Base-by-base conservation (phyloP, 202 grass and related monocot genomes). In the Setaria italica region DNA sequence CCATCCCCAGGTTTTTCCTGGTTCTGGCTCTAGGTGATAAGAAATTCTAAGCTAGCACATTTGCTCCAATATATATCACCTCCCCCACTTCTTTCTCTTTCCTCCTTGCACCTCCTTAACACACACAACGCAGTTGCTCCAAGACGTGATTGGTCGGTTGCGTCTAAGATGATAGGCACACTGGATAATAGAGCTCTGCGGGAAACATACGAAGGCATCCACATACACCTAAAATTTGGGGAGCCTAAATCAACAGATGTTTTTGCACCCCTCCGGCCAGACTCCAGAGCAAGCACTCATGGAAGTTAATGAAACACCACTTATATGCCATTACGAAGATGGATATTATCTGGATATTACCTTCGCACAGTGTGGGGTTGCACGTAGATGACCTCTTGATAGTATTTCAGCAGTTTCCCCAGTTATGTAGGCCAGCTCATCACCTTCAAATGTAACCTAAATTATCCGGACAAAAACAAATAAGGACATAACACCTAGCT, bases 281-380 rank as follows among this genome's bases (percentile, higher is more conserved):
- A 7, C 19, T 17, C 25, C 25, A 25, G 39, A 41, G 39, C 56
- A 59, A 9, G 20, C 2, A 19, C 56, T 25, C 20, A n/a, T 2
- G 2, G 2, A n/a, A 59, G n/a, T 20, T 9, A 59, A 25, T 20
- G 9, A 25, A 59, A 59, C 1, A 6, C 56, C 56, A 1, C 9
- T 11, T 29, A 29, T 29, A 60, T 60, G 57, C 3, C n/a, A 60
- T 60, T 60, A 25, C n/a, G 3, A 60, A 60, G 57, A 21, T 60
- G n/a, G 9, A 60, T 11, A 21, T 13, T 29, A 10, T 13, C 63
- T 7, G 9, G n/a, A 67, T 47, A 89, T 67, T 89, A 98, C 95
- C 91, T 98, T 90, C 53, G 95, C 96, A 94, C 96, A 94, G 83
- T 98, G 93, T 77, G 96, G 96, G 49, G 96, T 98, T 69, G 96